Percentiles rank a stretch among this genome's conserved stretches.
These are phyloP conservation scores for Solanum sejunctum DNA, from an alignment of 257 asterid genomes.

Conservation along the genomic window DNA sequence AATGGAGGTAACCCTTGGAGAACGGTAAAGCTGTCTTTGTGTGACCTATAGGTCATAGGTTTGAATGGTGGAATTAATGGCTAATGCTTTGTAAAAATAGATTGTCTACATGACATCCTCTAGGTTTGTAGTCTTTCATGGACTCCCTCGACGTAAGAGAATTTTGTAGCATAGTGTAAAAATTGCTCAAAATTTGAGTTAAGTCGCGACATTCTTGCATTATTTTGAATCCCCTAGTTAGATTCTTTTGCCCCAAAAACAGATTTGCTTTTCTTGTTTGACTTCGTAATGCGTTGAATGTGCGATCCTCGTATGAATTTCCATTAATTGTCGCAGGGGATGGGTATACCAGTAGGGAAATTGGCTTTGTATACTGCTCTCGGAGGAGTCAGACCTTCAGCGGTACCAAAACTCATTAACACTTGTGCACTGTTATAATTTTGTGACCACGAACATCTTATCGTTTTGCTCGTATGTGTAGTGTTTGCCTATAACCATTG, in stretches of 20 bases:
- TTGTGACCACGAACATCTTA: neutral
- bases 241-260: neutral
- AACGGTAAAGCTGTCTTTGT: neutral
- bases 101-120: neutral
- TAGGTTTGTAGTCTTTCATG: neutral
- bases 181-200: neutral
- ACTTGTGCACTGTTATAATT: neutral
- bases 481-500: slow-evolving; percentile 90
- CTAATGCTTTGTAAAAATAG: neutral
- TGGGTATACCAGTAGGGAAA: slow-evolving; percentile 99
- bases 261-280: neutral
- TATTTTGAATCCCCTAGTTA: neutral
- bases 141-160: neutral
- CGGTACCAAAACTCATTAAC: slow-evolving; percentile 30
- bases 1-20: neutral
- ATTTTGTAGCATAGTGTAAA: neutral
- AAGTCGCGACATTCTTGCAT: neutral
- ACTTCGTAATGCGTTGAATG: neutral
- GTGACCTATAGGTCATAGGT: neutral
- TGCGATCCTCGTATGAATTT: slow-evolving; percentile 1
- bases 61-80: neutral
- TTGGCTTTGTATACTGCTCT: slow-evolving; percentile 80
- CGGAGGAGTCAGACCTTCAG: slow-evolving; percentile 93
- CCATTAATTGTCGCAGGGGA: slow-evolving; percentile 41
- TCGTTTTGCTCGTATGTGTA: slow-evolving; percentile 7